phyloP scores from a whole-genome alignment of 495 filamentous ascomycete genomes.

The Evernia prunastri region DNA sequence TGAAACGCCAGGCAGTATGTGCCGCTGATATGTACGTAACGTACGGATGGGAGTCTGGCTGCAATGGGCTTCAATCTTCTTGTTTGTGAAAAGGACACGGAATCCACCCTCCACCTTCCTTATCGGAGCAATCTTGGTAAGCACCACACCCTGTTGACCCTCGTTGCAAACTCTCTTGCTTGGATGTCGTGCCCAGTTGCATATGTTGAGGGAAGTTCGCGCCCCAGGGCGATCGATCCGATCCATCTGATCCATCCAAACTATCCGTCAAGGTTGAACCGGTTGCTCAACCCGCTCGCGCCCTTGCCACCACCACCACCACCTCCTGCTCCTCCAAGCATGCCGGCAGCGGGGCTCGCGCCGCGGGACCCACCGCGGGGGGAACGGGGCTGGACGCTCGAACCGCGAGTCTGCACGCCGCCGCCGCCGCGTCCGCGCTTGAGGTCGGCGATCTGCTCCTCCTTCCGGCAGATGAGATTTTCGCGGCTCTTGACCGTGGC shows the following conservation, averaged over 20 bases:
- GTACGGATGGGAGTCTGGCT: no score
- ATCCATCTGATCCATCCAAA: no score
- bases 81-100: no score
- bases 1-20: no score
- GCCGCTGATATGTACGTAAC: no score
- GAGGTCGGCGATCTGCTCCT: constrained; percentile 55
- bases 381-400: constrained; percentile 23
- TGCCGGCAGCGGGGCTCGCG: constrained; percentile 23
- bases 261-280: constrained; percentile 7
- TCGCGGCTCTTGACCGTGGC: constrained; percentile 35
- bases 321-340: constrained; percentile 16
- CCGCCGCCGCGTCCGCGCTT: constrained; percentile 37
- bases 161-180: no score
- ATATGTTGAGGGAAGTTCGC: background rate
- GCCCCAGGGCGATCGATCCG: background rate
- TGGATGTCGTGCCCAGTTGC: no score
- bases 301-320: constrained; percentile 6
- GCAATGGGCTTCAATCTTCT: no score
- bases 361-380: constrained; percentile 25
- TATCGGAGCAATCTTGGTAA: no score
- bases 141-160: no score
- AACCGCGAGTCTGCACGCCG: constrained; percentile 24
- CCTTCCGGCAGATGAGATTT: constrained; percentile 49
- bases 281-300: constrained; percentile 8
- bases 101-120: no score